phyloP scores from a whole-genome alignment of 2,329 filamentous ascomycete genomes.

The Nigrospora osmanthi region DNA sequence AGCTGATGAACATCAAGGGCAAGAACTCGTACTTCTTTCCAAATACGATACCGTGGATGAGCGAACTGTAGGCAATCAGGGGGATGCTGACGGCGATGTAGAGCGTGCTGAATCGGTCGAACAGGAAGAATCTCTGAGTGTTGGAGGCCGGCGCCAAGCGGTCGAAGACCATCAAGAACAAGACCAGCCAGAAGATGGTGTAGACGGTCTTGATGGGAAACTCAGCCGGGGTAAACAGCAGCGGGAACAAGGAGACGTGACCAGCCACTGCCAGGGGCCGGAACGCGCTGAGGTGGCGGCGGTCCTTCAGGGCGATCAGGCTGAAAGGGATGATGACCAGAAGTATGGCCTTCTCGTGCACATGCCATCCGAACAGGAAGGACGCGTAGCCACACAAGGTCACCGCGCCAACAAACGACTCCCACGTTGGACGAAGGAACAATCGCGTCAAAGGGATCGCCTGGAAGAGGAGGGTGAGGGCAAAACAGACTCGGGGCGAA shows the following conservation, averaged over 20 bases:
- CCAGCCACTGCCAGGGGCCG: conserved; percentile 85
- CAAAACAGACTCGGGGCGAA: conserved; percentile 70
- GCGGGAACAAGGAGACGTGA: conserved; percentile 89
- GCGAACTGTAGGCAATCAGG: conserved; percentile 78
- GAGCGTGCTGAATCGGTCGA: conserved; percentile 82
- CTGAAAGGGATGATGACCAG: conserved; percentile 94
- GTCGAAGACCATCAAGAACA: conserved; percentile 83
- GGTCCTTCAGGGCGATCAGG: conserved; percentile 80
- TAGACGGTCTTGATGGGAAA: conserved; percentile 93
- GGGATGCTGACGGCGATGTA: conserved; percentile 90
- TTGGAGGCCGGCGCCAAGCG: conserved; percentile 76
- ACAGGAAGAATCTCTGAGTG: conserved; percentile 74
- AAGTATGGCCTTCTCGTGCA: conserved; percentile 94
- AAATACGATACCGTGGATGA: conserved; percentile 78
- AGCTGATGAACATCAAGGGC: conserved; percentile 94
- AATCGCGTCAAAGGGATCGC: conserved; percentile 73
- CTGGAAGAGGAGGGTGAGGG: conserved; percentile 77
- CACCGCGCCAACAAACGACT: conserved; percentile 80
- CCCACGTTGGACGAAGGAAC: conserved; percentile 74
- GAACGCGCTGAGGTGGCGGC: conserved; percentile 86
- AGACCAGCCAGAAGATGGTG: conserved; percentile 82
- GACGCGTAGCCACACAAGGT: conserved; percentile 94
- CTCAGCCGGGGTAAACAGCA: conserved; percentile 86
- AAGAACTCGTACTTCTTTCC: conserved; percentile 80
- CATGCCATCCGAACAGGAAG: conserved; percentile 97